Base-by-base conservation (phyloP, 2,329 filamentous ascomycete genomes). In the Epichloe typhina region DNA sequence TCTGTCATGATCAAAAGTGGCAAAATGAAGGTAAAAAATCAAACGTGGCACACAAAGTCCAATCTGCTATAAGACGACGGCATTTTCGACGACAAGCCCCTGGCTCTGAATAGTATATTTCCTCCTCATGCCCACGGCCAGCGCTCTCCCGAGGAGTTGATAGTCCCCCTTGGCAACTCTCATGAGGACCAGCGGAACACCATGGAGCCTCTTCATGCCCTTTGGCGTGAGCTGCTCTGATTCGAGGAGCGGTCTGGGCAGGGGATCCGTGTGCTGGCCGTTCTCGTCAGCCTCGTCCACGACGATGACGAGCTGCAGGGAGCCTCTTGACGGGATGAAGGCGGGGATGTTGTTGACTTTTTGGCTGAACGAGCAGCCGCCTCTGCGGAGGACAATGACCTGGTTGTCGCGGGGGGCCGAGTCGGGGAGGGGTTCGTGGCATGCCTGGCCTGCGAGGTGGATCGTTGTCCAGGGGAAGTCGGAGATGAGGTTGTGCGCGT, bases 301-400 rank as follows among this genome's bases (percentile, higher is more conserved):
- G 0, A 96, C 69, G 42, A 97, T 71, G 31, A 97, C 88, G 3
- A 97, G 76, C 64, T 95, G 86, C 17, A 97, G 71, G 1, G 82
- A 74, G 3, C 66, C 64, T 0, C 72, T 64, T 0, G 74, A 72
- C 0, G 86, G 82, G 1, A 81, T 74, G 62, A 83, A 91, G 9
- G 80, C 78, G 0, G 91, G 89, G n/a, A 97, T 89, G 56, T 88
- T 90, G 48, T 77, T 74, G 1, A 97, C 70, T 65, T 98, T 98
- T 31, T 84, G 70, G 37, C 79, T 83, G 66, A 97, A 97, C 23
- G 78, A 84, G 69, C 93, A 98, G 1, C 80, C 82, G 39, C 93
- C 91, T 5, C 93, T 82, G 31, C 79, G 82, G 59, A 97, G 74
- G 47, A 95, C 78, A 53, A 98, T 82, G 53, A 97, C 73, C 48